Conservation (phyloP, 306 rosid genomes). For the Adenanthera pavonina region DNA sequence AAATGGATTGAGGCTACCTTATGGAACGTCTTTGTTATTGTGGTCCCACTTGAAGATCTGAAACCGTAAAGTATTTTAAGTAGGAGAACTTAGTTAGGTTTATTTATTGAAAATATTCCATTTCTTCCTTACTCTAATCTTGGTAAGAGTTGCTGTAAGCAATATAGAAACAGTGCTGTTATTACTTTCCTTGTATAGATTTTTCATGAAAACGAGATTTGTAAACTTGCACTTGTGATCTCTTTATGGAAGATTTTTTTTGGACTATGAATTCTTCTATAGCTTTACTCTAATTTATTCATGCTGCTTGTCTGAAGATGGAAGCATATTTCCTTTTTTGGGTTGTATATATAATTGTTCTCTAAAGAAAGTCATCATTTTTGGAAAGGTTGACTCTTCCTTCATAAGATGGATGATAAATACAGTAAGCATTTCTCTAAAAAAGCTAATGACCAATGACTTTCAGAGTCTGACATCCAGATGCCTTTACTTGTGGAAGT, state of each 20-base stretch:
- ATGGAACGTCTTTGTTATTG: neutral
- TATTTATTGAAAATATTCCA: neutral
- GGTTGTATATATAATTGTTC: neutral
- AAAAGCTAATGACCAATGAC: conserved; percentile 32
- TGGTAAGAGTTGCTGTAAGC: conserved; percentile 3
- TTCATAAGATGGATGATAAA: conserved; percentile 39
- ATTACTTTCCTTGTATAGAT: conserved; percentile 13
- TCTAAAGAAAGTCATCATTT: neutral
- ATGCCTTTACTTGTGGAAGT: conserved; percentile 49
- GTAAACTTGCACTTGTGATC: conserved; percentile 22
- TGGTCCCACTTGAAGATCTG: neutral
- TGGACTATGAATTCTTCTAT: neutral
- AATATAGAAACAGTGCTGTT: neutral
- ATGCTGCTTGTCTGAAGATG: conserved; percentile 16
- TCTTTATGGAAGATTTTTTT: conserved; percentile 3
- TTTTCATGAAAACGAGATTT: conserved; percentile 18
- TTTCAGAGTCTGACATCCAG: conserved; percentile 56
- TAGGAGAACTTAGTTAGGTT: neutral
- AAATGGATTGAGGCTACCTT: neutral
- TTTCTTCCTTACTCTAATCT: neutral
- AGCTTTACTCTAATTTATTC: neutral
- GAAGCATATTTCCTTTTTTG: conserved; percentile 18
- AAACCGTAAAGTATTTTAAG: neutral
- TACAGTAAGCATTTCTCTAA: conserved; percentile 43
- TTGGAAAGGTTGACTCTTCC: conserved; percentile 1